Conservation (phyloP, 2,329 filamentous ascomycete species). For the Pochonia chlamydosporia region DNA sequence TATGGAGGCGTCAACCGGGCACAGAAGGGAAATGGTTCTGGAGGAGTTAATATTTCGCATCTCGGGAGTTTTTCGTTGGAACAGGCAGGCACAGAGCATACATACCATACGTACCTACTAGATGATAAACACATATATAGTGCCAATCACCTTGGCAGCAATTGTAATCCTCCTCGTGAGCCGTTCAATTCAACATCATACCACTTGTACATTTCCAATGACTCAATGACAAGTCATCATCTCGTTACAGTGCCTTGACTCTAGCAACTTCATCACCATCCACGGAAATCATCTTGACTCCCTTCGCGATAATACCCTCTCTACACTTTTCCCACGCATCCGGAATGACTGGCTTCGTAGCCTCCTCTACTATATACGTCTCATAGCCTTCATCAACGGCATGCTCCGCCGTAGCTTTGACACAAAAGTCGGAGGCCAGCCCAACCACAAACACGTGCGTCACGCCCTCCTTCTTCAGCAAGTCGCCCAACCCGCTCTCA, state of each 20-base stretch:
- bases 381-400: conserved; percentile 68
- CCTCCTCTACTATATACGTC: conserved; percentile 74
- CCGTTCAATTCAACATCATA: neutral
- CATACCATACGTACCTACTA: conserved; percentile 1
- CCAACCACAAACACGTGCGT: conserved; percentile 84
- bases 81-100: neutral
- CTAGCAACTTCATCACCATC: conserved; percentile 15
- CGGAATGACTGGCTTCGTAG: conserved; percentile 65
- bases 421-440: conserved; percentile 84
- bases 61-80: conserved; percentile 10
- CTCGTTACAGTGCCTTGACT: conserved; percentile 11
- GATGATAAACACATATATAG: conserved; percentile 4
- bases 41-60: conserved; percentile 22
- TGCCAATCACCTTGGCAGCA: no score
- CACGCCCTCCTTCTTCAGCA: conserved; percentile 51
- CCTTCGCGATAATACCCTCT: conserved; percentile 47
- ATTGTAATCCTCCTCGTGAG: neutral
- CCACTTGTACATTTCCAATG: neutral
- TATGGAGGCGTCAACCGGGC: no score
- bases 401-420: conserved; percentile 75
- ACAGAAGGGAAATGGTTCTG: no score
- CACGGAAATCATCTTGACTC: conserved; percentile 55
- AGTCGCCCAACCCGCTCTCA: conserved; percentile 56
- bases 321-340: conserved; percentile 50
- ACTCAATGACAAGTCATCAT: neutral